Conservation (phyloP, 768 basidiomycete genomes). For the Tulasnella sp. region DNA sequence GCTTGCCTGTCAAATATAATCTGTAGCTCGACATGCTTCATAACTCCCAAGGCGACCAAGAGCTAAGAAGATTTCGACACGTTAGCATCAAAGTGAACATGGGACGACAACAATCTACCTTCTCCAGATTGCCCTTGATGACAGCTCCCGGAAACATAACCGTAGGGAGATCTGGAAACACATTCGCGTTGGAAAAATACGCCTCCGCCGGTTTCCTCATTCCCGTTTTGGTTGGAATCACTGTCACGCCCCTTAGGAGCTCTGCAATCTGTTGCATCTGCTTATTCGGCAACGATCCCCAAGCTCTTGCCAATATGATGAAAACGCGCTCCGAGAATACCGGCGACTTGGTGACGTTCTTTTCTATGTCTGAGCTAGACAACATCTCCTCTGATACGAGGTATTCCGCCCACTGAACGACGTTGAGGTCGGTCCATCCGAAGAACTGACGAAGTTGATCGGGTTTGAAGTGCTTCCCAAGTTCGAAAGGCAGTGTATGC, state of each 20-base stretch:
- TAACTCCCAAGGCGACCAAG: conserved; percentile 63
- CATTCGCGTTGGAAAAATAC: conserved; percentile 75
- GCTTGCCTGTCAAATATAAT: conserved; percentile 77
- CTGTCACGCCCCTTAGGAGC: conserved; percentile 40
- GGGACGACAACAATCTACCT: conserved; percentile 19
- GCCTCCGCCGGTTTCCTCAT: conserved; percentile 58
- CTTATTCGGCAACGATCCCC: conserved; percentile 48
- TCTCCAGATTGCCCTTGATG: conserved; percentile 64
- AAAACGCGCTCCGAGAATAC: conserved; percentile 77
- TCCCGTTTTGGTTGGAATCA: conserved; percentile 65
- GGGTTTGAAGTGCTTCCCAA: conserved; percentile 49
- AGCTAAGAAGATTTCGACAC: conserved; percentile 27
- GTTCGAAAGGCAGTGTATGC: conserved; percentile 53
- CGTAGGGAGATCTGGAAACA: conserved; percentile 83
- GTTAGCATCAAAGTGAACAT: conserved; percentile 6
- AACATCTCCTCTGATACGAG: conserved; percentile 35
- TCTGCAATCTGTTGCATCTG: conserved; percentile 39
- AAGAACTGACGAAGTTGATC: conserved; percentile 44
- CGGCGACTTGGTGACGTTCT: conserved; percentile 54
- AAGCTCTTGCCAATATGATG: conserved; percentile 50
- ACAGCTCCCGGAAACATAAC: conserved; percentile 49
- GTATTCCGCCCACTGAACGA: conserved; percentile 65
- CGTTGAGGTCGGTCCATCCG: conserved; percentile 65
- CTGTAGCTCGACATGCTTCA: conserved; percentile 86
- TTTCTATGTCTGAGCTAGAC: conserved; percentile 32